These are phyloP conservation scores for Leishmania gerbilli DNA, from an alignment of 208 protist genomes.

Conservation along the genomic window DNA sequence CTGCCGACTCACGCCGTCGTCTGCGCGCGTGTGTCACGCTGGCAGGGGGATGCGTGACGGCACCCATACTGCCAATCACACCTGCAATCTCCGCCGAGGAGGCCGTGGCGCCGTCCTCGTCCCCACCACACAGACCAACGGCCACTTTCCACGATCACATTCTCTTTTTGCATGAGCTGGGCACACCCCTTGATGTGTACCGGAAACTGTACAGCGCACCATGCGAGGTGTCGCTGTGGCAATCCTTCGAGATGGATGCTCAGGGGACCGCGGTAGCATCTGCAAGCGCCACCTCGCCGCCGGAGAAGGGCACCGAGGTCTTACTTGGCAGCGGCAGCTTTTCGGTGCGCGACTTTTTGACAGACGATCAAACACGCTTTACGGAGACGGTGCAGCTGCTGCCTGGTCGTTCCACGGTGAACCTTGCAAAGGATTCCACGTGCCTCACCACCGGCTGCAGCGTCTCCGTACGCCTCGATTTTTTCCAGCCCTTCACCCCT, in stretches of 20 bases:
- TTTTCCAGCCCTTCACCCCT: slow-evolving; percentile 55
- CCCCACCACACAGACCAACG: neutral
- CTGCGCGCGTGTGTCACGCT: slow-evolving; percentile 26
- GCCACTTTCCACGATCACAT: slow-evolving; percentile 23
- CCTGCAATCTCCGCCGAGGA: neutral
- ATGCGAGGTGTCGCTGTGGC: slow-evolving; percentile 36
- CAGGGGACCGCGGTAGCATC: neutral
- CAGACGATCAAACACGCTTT: slow-evolving; percentile 48
- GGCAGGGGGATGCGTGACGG: slow-evolving; percentile 8
- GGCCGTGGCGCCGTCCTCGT: neutral
- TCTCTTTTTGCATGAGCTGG: slow-evolving; percentile 29
- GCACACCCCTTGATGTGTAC: slow-evolving; percentile 38
- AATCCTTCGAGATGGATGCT: slow-evolving; percentile 24
- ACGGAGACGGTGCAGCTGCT: slow-evolving; percentile 42
- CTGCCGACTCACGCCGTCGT: slow-evolving; percentile 17
- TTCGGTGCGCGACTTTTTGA: slow-evolving; percentile 53
- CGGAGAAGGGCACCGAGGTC: slow-evolving; percentile 9
- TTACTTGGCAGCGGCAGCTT: slow-evolving; percentile 55
- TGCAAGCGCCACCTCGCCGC: neutral
- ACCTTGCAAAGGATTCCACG: slow-evolving; percentile 23
- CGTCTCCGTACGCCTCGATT: slow-evolving; percentile 60
- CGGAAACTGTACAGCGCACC: slow-evolving; percentile 20
- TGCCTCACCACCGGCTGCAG: slow-evolving; percentile 57
- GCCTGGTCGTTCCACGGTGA: slow-evolving; percentile 29
- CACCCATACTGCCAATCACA: neutral